A percentile compares a stretch with the other conserved stretches of the same genome.
Evolutionary conservation across 169 alveolate species (phyloP).

Genomic region (Plasmodium adleri): DNA sequence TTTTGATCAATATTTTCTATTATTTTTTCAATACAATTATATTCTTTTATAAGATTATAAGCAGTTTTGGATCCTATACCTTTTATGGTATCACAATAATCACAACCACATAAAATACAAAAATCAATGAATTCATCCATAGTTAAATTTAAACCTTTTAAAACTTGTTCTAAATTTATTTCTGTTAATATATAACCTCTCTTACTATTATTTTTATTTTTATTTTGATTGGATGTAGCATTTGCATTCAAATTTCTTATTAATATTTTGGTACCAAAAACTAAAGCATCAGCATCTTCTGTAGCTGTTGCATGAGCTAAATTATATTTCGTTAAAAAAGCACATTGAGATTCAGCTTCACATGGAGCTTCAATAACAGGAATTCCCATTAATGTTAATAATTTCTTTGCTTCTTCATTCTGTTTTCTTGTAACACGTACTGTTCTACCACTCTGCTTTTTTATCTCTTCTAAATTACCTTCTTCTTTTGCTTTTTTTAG

Average conservation of each 20-base stretch:
- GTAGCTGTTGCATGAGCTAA: slow-evolving; percentile 95
- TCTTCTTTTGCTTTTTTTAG: slow-evolving; percentile 90
- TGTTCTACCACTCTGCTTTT: slow-evolving; percentile 93
- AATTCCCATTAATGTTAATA: slow-evolving; percentile 94
- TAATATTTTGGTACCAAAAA: slow-evolving; percentile 93
- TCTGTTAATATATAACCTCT: slow-evolving; percentile 80
- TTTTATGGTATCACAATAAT: slow-evolving; percentile 94
- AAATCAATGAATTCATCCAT: slow-evolving; percentile 96
- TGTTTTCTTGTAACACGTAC: slow-evolving; percentile 93
- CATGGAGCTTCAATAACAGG: slow-evolving; percentile 96
- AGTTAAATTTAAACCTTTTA: slow-evolving; percentile 87
- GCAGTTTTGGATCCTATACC: slow-evolving; percentile 98
- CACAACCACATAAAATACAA: slow-evolving; percentile 99
- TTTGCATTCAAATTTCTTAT: slow-evolving; percentile 82
- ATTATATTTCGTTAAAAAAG: slow-evolving; percentile 93
- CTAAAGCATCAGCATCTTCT: slow-evolving; percentile 98
- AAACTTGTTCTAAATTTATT: slow-evolving; percentile 84
- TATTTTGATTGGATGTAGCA: slow-evolving; percentile 79
- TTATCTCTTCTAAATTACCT: slow-evolving; percentile 95
- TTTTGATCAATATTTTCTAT: slow-evolving; percentile 83
- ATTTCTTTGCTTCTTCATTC: slow-evolving; percentile 94
- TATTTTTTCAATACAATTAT: slow-evolving; percentile 91
- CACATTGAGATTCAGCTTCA: slow-evolving; percentile 99
- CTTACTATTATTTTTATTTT: slow-evolving; percentile 42
- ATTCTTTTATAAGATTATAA: slow-evolving; percentile 91